Base-by-base conservation (phyloP, 768 basidiomycete genomes). In the Calocybe cyanea region DNA sequence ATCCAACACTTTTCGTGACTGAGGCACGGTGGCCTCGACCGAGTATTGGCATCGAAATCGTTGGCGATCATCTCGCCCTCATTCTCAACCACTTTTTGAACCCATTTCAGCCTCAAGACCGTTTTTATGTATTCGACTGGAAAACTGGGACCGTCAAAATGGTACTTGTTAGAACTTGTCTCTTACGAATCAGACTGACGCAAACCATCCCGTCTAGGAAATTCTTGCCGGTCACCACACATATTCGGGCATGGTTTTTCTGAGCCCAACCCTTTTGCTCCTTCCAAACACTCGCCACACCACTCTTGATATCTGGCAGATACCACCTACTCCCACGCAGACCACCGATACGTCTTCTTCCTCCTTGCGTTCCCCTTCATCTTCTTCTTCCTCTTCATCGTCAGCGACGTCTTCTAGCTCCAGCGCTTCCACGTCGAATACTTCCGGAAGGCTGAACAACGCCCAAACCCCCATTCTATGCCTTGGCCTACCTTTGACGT, bases 1-100 rank as follows among this genome's bases (percentile, higher is more conserved):
- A 14, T 2, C 53, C 56, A 11, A 37, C 52, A 6, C 57, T 74
- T 11, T 51, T 56, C 15, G 61, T 73, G 6, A 39, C 50, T 15
- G 60, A 47, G 3, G 55, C 30, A 0, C 57, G 46, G 49, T 20
- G 24, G 14, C 13, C 19, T 8, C 32, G 20, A 19, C 57, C 52
- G 1, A 6, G 41, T 18, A 46, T 56, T 19, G 42, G 48, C 21
- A 48, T 57, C 18, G 57, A 57, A 38, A 53, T 57, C 33, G 54
- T 57, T 9, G 57, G 54, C 10, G 49, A 51, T 14, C 18, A 51
- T 34, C 36, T 57, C 1, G 49, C 52, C 2, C 52, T 57, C 11
- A 43, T 49, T 19, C 41, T 48, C 28, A 44, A 45, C 10, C 33
- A 47, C 23, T 17, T 13, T 4, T 23, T 36, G 19, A 2, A 23